Conservation (phyloP, 805 yeast species). For the Metschnikowia lunata region DNA sequence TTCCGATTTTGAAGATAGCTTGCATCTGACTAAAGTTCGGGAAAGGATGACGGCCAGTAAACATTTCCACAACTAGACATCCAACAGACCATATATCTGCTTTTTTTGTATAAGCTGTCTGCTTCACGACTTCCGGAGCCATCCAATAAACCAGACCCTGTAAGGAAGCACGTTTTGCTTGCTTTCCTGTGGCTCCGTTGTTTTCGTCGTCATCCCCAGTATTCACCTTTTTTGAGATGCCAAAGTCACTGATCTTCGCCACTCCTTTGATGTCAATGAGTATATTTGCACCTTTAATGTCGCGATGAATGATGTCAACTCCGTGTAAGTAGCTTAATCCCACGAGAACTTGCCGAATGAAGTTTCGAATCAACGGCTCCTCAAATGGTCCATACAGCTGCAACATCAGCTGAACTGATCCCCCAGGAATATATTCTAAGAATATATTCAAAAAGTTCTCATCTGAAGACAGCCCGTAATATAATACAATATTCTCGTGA, state of each 20-base stretch:
- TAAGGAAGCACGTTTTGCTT: constrained; percentile 65
- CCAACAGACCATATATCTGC: constrained; percentile 99
- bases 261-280: constrained; percentile 75
- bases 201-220: constrained; percentile 18
- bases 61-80: constrained; percentile 89
- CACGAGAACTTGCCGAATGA: constrained; percentile 68
- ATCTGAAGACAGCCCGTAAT: constrained; percentile 82
- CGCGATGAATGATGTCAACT: constrained; percentile 75
- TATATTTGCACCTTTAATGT: constrained; percentile 85
- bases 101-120: constrained; percentile 82
- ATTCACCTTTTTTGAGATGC: constrained; percentile 54
- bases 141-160: constrained; percentile 93
- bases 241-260: constrained; percentile 84
- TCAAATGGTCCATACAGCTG: constrained; percentile 75
- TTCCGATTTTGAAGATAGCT: constrained; percentile 91
- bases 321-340: constrained; percentile 75
- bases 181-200: constrained; percentile 21
- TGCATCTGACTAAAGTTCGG: constrained; percentile 96
- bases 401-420: constrained; percentile 58
- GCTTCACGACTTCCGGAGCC: constrained; percentile 99
- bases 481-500: constrained; percentile 90
- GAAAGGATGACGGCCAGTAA: constrained; percentile 93
- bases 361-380: constrained; percentile 68
- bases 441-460: constrained; percentile 73
- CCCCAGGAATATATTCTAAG: constrained; percentile 41